A percentile compares a stretch with the other conserved stretches of the same genome.
These are phyloP conservation scores for Hemileia vastatrix DNA, from an alignment of 1,284 basidiomycete genomes.

Conservation along the genomic window DNA sequence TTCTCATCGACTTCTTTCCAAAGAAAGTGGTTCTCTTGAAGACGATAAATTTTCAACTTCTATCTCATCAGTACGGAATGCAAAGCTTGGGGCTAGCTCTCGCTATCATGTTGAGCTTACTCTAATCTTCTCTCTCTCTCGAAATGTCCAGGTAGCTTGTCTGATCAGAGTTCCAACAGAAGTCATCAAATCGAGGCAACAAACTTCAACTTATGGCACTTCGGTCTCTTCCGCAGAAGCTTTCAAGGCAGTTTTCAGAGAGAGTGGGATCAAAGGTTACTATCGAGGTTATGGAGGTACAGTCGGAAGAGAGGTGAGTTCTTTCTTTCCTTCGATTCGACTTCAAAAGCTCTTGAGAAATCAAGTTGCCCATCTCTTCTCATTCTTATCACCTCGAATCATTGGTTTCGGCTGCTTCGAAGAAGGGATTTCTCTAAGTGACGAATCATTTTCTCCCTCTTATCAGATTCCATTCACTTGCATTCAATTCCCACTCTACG, in stretches of 20 bases:
- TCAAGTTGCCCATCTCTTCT: not conserved
- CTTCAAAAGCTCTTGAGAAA: not conserved
- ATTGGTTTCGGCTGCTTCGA: not conserved
- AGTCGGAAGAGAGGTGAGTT: conserved; percentile 61
- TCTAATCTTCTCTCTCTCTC: no score
- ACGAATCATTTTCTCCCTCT: conserved; percentile 2
- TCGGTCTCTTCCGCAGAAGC: conserved; percentile 49
- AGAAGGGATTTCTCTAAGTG: not conserved
- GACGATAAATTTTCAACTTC: not conserved
- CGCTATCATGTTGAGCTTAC: no score
- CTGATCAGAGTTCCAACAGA: conserved; percentile 86
- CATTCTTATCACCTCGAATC: not conserved
- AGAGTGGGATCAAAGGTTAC: conserved; percentile 59
- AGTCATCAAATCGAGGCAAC: conserved; percentile 75
- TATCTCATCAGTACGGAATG: not conserved
- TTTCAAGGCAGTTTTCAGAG: conserved; percentile 50
- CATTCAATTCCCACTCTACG: conserved; percentile 92
- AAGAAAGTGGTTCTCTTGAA: no score
- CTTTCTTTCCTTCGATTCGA: not conserved
- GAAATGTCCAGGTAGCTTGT: conserved; percentile 61
- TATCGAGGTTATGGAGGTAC: conserved; percentile 70
- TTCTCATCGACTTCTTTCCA: no score
- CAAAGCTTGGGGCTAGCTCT: not conserved
- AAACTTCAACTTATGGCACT: conserved; percentile 60
- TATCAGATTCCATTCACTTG: conserved; percentile 88